These are phyloP conservation scores for Ustilago shanxiensis DNA, from an alignment of 1,284 basidiomycete genomes.

Conservation along the genomic window DNA sequence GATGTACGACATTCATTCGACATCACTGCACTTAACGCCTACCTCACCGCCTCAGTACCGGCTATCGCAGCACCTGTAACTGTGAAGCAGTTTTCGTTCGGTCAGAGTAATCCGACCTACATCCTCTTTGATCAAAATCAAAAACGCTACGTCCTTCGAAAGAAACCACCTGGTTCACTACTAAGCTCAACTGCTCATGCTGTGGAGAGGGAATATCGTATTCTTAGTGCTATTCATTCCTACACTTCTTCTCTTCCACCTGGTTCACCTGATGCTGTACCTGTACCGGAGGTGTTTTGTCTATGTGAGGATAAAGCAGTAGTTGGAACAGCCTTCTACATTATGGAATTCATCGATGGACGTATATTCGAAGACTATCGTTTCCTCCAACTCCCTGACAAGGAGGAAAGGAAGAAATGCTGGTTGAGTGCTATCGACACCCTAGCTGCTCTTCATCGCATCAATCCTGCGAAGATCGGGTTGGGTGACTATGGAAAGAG, in stretches of 20 bases:
- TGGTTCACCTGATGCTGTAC: slow-evolving; percentile 73
- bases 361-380: slow-evolving; percentile 88
- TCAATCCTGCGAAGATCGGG: slow-evolving; percentile 79
- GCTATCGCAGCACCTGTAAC: slow-evolving; percentile 78
- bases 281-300: slow-evolving; percentile 85
- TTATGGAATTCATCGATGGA: slow-evolving; percentile 91
- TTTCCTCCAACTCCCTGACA: slow-evolving; percentile 72
- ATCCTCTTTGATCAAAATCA: slow-evolving; percentile 77
- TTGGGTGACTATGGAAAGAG: slow-evolving; percentile 83
- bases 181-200: slow-evolving; percentile 91
- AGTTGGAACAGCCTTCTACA: slow-evolving; percentile 90
- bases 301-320: slow-evolving; percentile 79
- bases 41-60: slow-evolving; percentile 76
- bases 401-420: slow-evolving; percentile 78
- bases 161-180: slow-evolving; percentile 90
- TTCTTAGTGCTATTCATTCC: slow-evolving; percentile 76
- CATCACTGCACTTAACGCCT: slow-evolving; percentile 70
- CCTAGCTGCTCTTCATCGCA: slow-evolving; percentile 80
- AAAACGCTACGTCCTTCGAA: slow-evolving; percentile 85
- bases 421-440: slow-evolving; percentile 72
- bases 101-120: slow-evolving; percentile 89
- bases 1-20: slow-evolving; percentile 56
- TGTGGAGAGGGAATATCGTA: slow-evolving; percentile 89
- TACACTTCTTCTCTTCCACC: slow-evolving; percentile 36
- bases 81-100: slow-evolving; percentile 87